Evolutionary conservation across 148 eudicot species (phyloP).

Genomic region (Nepenthes gracilis): DNA sequence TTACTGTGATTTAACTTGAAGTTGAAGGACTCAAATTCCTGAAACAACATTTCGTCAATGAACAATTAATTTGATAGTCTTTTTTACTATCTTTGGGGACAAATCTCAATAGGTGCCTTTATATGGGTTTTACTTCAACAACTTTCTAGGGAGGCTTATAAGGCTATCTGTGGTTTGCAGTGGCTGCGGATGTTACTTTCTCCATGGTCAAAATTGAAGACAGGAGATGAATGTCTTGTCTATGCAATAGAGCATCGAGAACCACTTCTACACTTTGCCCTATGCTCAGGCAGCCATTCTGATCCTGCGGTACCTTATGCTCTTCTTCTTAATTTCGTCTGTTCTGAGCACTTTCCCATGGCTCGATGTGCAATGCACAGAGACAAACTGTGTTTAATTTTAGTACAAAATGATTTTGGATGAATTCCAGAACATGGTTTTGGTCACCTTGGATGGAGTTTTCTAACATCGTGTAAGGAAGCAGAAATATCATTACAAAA

Average conservation of each 20-base stretch:
- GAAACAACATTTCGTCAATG: too few species aligned
- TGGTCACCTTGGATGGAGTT: too few species aligned
- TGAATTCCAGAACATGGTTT: too few species aligned
- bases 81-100: neutral
- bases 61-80: too few species aligned
- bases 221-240: slow-evolving; percentile 59
- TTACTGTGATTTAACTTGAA: too few species aligned
- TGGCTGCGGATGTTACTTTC: slow-evolving; percentile 77
- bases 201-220: slow-evolving; percentile 64
- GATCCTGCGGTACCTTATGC: slow-evolving; percentile 75
- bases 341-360: neutral
- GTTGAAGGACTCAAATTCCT: too few species aligned
- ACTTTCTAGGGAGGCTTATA: slow-evolving; percentile 3
- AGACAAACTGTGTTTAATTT: neutral
- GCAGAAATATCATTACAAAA: too few species aligned
- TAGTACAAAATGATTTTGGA: neutral
- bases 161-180: slow-evolving; percentile 22
- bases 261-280: slow-evolving; percentile 87
- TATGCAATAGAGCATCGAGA: slow-evolving; percentile 77
- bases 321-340: neutral
- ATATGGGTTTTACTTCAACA: neutral
- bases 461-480: too few species aligned
- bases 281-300: slow-evolving; percentile 87
- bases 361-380: too few species aligned
- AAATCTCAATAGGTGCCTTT: neutral